Conservation (phyloP, 352 stramenopile genomes). For the Thalassiosira tumida region DNA sequence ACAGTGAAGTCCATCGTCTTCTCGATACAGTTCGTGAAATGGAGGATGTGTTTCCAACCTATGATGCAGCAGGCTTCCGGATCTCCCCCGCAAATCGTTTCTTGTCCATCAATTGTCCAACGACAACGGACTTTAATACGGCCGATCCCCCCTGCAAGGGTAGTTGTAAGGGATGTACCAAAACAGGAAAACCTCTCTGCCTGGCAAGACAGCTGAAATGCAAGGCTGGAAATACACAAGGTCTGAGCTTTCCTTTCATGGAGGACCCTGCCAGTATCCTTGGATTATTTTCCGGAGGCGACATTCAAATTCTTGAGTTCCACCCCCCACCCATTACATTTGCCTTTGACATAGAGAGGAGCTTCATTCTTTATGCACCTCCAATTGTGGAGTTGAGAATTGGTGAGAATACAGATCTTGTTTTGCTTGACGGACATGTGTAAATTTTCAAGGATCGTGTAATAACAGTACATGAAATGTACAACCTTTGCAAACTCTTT, state of each 20-base stretch:
- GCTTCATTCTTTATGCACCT: background rate
- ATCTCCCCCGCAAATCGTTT: background rate
- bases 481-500: too few relatives aligned
- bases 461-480: too few relatives aligned
- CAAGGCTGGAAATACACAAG: background rate
- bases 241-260: slow-evolving; percentile 51
- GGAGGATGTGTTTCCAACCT: slow-evolving; percentile 52
- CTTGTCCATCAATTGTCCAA: background rate
- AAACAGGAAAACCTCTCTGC: background rate
- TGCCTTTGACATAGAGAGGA: background rate
- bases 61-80: slow-evolving; percentile 44
- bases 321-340: background rate
- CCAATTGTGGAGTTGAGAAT: background rate
- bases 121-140: background rate
- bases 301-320: slow-evolving; percentile 55
- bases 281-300: slow-evolving; percentile 35
- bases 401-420: too few relatives aligned
- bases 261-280: slow-evolving; percentile 24
- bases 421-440: too few relatives aligned
- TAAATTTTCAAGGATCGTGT: too few relatives aligned
- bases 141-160: background rate
- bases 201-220: slow-evolving; percentile 3
- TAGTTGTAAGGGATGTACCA: background rate
- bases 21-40: slow-evolving; percentile 42
- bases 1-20: background rate